Evolutionary conservation across 495 filamentous ascomycete species (phyloP), one percentile per base, ranked within the genome.

Genomic region (Aspergillus conjunctus): DNA sequence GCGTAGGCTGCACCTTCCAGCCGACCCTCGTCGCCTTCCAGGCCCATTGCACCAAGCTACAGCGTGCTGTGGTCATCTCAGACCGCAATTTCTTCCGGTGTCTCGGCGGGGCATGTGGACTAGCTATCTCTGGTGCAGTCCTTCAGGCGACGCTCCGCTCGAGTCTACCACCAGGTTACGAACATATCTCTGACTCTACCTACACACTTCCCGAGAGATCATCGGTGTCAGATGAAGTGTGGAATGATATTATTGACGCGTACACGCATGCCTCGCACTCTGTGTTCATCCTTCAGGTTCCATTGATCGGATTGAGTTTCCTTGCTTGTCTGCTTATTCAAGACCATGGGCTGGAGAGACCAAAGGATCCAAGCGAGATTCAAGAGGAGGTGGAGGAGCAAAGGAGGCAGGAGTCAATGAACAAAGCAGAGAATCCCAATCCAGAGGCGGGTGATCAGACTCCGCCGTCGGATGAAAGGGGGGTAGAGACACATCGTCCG

Each of bases 21-120:
- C 85, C 85, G 14, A 79, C 79, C 15, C 72, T 89, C 0, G 81
- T 89, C n/a, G 86, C 86, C 9, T 68, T 85, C 20, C 85, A 88
- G 67, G 84, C 86, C 10, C 83, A 87, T 65, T 83, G 76, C 39
- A 77, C 73, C 14, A 81, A 85, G 49, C 67, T 78, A 1, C 83
- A 89, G 51, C 76, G 85, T 46, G 86, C 86, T 0, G 80, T 88
- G 1, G 79, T 85, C 8, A 87, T 85, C 26, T 81, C 80, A 11
- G 78, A 85, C 57, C 80, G 86, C n/a, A 89, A 89, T 63, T 87
- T 88, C 68, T 79, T 88, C 64, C 81, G 86, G 18, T 81, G 80
- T 32, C 71, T 86, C 10, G 86, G 86, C 9, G 85, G 85, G 12
- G 77, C 85, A 8, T 77, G 81, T 34, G 86, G 86, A 1, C 77